Conservation (phyloP, 345 rosid genomes). For the Laguncularia racemosa region DNA sequence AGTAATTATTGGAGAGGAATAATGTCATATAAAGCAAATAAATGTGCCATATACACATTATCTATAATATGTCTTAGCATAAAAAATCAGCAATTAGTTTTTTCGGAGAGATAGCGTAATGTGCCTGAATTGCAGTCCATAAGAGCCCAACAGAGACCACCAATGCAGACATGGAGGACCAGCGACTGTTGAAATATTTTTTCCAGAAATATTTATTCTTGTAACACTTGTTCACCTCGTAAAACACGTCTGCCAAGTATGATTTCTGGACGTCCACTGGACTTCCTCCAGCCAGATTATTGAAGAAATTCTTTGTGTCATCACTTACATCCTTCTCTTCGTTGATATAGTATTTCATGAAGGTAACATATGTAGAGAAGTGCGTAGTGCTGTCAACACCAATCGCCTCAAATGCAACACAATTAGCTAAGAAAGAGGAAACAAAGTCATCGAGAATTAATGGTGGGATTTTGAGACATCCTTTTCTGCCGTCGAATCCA, state of each 20-base stretch:
- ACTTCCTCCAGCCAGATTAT: slow-evolving; percentile 30
- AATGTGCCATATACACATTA: no score
- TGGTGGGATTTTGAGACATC: slow-evolving; percentile 33
- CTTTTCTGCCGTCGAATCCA: slow-evolving; percentile 12
- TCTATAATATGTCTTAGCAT: no score
- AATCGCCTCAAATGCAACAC: slow-evolving; percentile 35
- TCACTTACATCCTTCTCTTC: slow-evolving; percentile 27
- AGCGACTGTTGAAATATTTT: background rate
- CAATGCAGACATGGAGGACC: background rate
- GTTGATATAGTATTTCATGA: slow-evolving; percentile 39
- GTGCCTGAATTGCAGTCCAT: background rate
- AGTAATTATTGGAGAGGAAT: no score
- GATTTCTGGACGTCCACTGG: slow-evolving; percentile 21
- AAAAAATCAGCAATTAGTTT: no score
- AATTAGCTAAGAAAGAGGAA: slow-evolving; percentile 25
- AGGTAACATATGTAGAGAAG: slow-evolving; percentile 30
- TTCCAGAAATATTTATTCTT: background rate
- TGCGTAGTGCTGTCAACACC: slow-evolving; percentile 26
- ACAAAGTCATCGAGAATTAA: slow-evolving; percentile 30
- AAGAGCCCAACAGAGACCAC: background rate
- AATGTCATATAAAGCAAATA: no score
- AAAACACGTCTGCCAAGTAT: slow-evolving; percentile 24
- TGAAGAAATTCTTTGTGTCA: slow-evolving; percentile 32
- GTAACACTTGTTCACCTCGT: slow-evolving; percentile 32
- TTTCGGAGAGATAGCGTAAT: background rate